phyloP scores from a whole-genome alignment of 2,329 filamentous ascomycete species.

The Pezicula radicicola region DNA sequence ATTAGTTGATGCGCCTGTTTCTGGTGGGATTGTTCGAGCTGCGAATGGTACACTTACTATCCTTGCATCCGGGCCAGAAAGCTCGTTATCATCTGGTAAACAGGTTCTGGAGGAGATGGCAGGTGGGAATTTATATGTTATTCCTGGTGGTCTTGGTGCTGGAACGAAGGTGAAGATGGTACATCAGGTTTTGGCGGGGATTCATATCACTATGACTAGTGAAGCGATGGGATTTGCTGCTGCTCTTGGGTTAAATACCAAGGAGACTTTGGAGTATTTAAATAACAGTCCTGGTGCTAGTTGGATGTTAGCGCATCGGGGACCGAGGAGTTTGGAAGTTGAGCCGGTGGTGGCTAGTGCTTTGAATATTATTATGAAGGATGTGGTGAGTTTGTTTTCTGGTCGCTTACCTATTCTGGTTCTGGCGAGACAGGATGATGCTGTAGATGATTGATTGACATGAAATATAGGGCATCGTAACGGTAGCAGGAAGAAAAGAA shows the following conservation, averaged over 20 bases:
- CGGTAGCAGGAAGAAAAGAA: slow-evolving; percentile 24
- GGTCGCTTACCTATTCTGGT: neutral
- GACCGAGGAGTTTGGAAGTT: slow-evolving; percentile 47
- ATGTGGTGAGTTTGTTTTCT: slow-evolving; percentile 27
- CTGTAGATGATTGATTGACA: neutral
- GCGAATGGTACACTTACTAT: slow-evolving; percentile 72
- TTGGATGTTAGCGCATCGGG: slow-evolving; percentile 57
- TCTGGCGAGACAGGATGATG: too few species aligned
- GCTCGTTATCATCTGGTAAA: slow-evolving; percentile 53
- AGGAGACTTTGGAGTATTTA: slow-evolving; percentile 35
- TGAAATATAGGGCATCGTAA: slow-evolving; percentile 22
- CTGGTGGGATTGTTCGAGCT: slow-evolving; percentile 65
- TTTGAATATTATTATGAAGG: slow-evolving; percentile 33
- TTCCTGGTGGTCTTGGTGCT: slow-evolving; percentile 57
- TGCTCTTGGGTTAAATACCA: slow-evolving; percentile 49
- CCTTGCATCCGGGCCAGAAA: slow-evolving; percentile 62
- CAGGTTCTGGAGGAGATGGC: slow-evolving; percentile 63
- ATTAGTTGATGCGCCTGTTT: slow-evolving; percentile 71
- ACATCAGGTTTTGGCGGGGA: slow-evolving; percentile 61
- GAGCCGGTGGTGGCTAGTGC: slow-evolving; percentile 39
- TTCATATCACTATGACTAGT: slow-evolving; percentile 58
- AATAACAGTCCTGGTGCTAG: slow-evolving; percentile 24
- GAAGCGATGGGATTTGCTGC: slow-evolving; percentile 60
- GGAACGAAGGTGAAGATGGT: slow-evolving; percentile 61
- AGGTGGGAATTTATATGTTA: slow-evolving; percentile 55